Percentiles rank a stretch among this genome's conserved stretches.
phyloP scores from a whole-genome alignment of 345 rosid genomes.

The Carallia brachiata region DNA sequence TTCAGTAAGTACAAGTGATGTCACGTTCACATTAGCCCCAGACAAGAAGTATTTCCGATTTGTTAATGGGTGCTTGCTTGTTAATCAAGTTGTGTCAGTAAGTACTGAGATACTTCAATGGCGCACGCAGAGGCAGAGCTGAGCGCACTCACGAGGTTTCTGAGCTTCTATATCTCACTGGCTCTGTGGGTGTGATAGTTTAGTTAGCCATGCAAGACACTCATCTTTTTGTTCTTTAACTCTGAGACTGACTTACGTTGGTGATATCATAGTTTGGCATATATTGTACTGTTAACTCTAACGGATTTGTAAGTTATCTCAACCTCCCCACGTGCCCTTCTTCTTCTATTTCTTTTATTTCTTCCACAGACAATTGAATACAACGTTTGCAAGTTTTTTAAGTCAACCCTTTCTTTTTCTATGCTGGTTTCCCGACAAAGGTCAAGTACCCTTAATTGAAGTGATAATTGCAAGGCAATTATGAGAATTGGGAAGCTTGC shows the following conservation, averaged over 20 bases:
- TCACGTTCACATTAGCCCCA: slow-evolving; percentile 5
- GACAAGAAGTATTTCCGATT: too few relatives aligned
- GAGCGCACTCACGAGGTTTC: slow-evolving; percentile 9
- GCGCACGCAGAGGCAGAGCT: not conserved
- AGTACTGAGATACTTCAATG: not conserved
- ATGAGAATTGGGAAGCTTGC: too few relatives aligned
- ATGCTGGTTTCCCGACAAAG: too few relatives aligned
- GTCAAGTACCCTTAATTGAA: too few relatives aligned
- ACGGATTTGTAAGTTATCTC: too few relatives aligned
- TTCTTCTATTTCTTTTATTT: too few relatives aligned
- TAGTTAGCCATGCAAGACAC: slow-evolving; percentile 8
- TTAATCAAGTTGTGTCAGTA: slow-evolving; percentile 26
- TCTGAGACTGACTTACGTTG: slow-evolving; percentile 4
- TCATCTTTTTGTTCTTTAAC: not conserved
- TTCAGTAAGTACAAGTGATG: slow-evolving; percentile 32
- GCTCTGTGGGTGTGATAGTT: not conserved
- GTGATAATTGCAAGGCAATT: too few relatives aligned
- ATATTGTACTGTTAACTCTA: too few relatives aligned
- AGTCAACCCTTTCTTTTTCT: too few relatives aligned
- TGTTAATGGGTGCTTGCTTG: slow-evolving; percentile 25
- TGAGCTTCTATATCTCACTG: not conserved
- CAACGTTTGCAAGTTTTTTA: too few relatives aligned
- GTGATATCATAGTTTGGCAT: slow-evolving; percentile 20
- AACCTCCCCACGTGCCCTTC: too few relatives aligned
- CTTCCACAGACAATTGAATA: too few relatives aligned